Conservation (phyloP, 2,329 filamentous ascomycete species). For the Fusarium mexicanum region DNA sequence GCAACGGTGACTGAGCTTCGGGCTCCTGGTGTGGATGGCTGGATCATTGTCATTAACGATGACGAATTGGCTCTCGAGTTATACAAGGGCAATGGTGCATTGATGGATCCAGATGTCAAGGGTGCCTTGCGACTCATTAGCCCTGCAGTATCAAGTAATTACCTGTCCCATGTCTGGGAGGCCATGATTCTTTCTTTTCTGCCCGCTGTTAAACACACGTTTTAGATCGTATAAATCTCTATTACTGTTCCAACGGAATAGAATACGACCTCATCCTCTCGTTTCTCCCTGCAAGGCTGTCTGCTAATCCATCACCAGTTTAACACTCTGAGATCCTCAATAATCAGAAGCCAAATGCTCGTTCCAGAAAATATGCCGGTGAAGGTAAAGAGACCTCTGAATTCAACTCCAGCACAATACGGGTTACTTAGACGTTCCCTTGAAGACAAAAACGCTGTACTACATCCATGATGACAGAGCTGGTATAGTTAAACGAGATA, state of each 20-base stretch:
- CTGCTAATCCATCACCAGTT: too few relatives aligned
- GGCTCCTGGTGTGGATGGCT: fast-evolving
- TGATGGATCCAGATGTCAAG: too few relatives aligned
- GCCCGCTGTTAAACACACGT: fast-evolving
- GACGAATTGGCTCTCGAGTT: too few relatives aligned
- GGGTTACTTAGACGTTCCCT: fast-evolving
- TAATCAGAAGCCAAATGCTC: not conserved
- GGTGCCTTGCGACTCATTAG: too few relatives aligned
- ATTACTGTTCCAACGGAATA: too few relatives aligned
- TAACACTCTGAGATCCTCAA: too few relatives aligned
- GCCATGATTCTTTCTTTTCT: too few relatives aligned
- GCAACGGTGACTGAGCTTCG: fast-evolving
- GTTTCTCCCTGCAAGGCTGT: fast-evolving
- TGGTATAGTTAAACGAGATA: fast-evolving
- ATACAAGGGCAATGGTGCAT: fast-evolving
- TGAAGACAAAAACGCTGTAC: fast-evolving
- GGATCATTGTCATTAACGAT: fast-evolving
- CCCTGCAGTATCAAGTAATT: too few relatives aligned
- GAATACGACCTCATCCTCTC: fast-evolving
- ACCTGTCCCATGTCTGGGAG: fast-evolving
- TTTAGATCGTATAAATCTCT: fast-evolving
- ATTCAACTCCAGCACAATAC: fast-evolving
- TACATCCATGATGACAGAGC: fast-evolving
- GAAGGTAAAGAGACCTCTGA: fast-evolving
- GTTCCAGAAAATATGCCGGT: fast-evolving